Evolutionary conservation across 495 filamentous ascomycete species (phyloP).

Genomic region (Hypoxylon lenormandii): DNA sequence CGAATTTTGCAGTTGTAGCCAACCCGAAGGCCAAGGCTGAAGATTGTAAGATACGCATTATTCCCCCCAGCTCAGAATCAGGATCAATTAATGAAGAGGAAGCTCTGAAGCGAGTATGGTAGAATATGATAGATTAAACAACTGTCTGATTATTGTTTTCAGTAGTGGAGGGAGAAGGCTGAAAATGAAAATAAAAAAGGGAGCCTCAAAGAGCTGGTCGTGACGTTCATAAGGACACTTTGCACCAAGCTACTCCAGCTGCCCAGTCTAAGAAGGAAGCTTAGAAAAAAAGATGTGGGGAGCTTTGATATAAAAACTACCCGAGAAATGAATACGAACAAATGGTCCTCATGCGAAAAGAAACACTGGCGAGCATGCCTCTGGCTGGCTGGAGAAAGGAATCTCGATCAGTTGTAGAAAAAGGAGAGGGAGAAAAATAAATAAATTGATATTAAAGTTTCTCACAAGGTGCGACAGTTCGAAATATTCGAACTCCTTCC

Average conservation of each 20-base stretch:
- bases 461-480: slow-evolving; percentile 17
- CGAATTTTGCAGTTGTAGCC: slow-evolving; percentile 58
- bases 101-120: neutral
- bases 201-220: slow-evolving; percentile 19
- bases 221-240: slow-evolving; percentile 49
- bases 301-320: slow-evolving; percentile 28
- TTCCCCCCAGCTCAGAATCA: slow-evolving; percentile 1
- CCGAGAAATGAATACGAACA: slow-evolving; percentile 11
- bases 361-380: slow-evolving; percentile 15
- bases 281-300: slow-evolving; percentile 39
- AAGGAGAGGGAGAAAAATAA: slow-evolving; percentile 1
- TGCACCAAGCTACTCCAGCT: slow-evolving; percentile 46
- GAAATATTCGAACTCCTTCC: slow-evolving; percentile 9
- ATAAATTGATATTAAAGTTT: neutral
- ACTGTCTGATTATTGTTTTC: slow-evolving; percentile 27
- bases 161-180: slow-evolving; percentile 7
- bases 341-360: slow-evolving; percentile 4
- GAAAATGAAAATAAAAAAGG: slow-evolving; percentile 14
- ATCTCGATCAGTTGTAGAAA: slow-evolving; percentile 10
- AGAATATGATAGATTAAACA: slow-evolving; percentile 15
- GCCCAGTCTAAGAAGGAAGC: slow-evolving; percentile 25
- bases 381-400: slow-evolving; percentile 5
- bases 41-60: slow-evolving; percentile 57
- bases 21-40: slow-evolving; percentile 61
- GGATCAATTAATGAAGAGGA: slow-evolving; percentile 18